These are phyloP conservation scores for Daedaleopsis sinensis DNA, from an alignment of 768 basidiomycete species.

Conservation along the genomic window DNA sequence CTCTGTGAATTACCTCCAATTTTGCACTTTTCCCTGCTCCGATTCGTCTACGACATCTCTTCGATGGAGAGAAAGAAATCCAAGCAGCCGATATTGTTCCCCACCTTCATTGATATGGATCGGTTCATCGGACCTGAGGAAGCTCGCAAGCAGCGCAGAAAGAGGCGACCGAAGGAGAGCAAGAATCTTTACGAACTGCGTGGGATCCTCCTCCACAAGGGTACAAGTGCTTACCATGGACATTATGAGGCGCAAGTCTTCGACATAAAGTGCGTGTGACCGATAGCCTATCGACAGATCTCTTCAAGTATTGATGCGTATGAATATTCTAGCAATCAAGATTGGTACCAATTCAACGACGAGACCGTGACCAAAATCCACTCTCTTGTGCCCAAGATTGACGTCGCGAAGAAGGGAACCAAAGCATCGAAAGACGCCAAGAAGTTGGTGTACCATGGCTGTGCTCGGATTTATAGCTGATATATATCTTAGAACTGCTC, in stretches of 20 bases:
- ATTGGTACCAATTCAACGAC: constrained; percentile 95
- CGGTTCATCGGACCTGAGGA: constrained; percentile 50
- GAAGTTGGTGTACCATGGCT: constrained; percentile 25
- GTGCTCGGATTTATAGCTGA: background rate
- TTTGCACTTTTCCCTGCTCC: constrained; percentile 87
- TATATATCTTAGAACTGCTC: background rate
- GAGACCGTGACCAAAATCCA: constrained; percentile 74
- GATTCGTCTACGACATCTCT: constrained; percentile 87
- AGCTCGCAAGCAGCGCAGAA: constrained; percentile 10
- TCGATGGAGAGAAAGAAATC: constrained; percentile 87
- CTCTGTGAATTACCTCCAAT: constrained; percentile 79
- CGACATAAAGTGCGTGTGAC: constrained; percentile 58
- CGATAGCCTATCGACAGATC: background rate
- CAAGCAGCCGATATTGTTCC: constrained; percentile 81
- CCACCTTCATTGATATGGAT: constrained; percentile 71
- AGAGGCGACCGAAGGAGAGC: constrained; percentile 10
- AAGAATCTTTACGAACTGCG: constrained; percentile 71
- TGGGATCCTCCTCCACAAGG: constrained; percentile 88
- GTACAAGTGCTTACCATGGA: constrained; percentile 88
- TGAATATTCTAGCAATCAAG: constrained; percentile 41
- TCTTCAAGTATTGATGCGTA: constrained; percentile 29
- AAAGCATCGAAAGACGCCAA: constrained; percentile 31
- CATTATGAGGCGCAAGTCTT: constrained; percentile 89
- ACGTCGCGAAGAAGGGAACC: constrained; percentile 32
- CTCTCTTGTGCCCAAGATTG: constrained; percentile 50